Base-by-base conservation (phyloP, 768 basidiomycete genomes). In the Glaciozyma martinii region DNA sequence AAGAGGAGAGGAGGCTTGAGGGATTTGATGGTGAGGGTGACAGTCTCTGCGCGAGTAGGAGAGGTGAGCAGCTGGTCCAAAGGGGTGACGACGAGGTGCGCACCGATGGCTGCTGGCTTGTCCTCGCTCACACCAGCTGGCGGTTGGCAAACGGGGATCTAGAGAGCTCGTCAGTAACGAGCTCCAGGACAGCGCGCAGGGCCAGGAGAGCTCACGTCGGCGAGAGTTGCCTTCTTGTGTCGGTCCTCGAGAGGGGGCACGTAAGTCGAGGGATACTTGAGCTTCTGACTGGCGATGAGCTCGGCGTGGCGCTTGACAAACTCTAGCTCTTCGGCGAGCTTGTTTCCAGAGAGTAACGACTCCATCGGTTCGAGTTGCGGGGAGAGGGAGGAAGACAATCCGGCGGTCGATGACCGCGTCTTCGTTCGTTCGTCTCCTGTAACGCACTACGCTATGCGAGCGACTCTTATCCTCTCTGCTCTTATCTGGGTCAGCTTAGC, bases 11-110 rank as follows among this genome's bases (percentile, higher is more conserved):
- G 79, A 1, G 95, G 95, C 75, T 98, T 98, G 73, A 85, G 80
- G 56, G 90, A 95, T 78, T 95, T 97, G 82, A 99, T 84, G 59
- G 84, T 87, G 71, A 99, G 77, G 27, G 79, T 80, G 71, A 97
- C 77, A 37, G 82, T 76, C 58, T 81, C 78, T 73, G 61, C 56
- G n/a, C n/a, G n/a, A 3, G 61, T 23, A 21, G 33, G 37, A 15
- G 33, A 25, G 29, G 53, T 32, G 18, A 29, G 16, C 8, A 27
- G 53, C 29, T 25, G 15, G 23, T 7, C 8, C 29, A 25, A 29
- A 52, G 53, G 30, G 15, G 37, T 40, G 37, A 40, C 37, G 37
- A 40, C n/a, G 37, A 40, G 12, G 37, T 13, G 25, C 47, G 47
- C 21, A 49, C 47, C 47, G 47, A 49, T 19, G 15, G 23, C 47